Evolutionary conservation across 1,139 yeast species (phyloP).

Genomic region (Hansenula sp.): DNA sequence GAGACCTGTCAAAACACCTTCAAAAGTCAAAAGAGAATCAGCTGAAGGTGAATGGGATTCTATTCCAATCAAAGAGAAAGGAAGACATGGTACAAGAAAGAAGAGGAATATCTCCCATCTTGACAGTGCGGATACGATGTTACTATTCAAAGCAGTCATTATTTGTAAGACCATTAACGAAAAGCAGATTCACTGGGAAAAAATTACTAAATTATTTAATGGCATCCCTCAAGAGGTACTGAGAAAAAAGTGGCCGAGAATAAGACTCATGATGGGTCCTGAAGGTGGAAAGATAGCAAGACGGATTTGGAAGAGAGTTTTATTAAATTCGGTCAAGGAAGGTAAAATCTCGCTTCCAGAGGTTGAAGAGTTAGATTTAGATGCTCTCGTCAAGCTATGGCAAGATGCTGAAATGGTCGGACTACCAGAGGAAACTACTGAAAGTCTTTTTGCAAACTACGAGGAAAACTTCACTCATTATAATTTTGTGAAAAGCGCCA

Average conservation of each 20-base stretch:
- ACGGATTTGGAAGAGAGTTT: conserved; percentile 55
- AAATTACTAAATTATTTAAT: conserved; percentile 42
- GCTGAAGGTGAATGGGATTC: background rate
- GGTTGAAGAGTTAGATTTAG: conserved; percentile 44
- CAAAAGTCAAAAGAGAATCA: conserved; percentile 1
- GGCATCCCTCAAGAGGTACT: conserved; percentile 35
- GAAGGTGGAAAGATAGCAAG: conserved; percentile 49
- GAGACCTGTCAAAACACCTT: background rate
- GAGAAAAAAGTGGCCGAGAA: conserved; percentile 57
- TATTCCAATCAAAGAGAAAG: background rate
- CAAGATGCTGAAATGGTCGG: conserved; percentile 37
- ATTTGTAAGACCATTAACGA: conserved; percentile 55
- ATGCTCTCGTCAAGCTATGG: conserved; percentile 56
- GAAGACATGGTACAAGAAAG: conserved; percentile 1
- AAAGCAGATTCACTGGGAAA: conserved; percentile 53
- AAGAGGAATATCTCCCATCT: conserved; percentile 21
- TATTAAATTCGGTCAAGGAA: conserved; percentile 47
- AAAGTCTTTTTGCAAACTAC: conserved; percentile 26
- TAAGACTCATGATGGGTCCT: conserved; percentile 56
- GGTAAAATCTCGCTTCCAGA: conserved; percentile 43
- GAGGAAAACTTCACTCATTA: conserved; percentile 26
- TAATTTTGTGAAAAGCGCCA: conserved; percentile 27
- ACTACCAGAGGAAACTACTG: conserved; percentile 18
- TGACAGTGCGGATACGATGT: conserved; percentile 41
- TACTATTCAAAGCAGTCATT: conserved; percentile 53